phyloP scores from a whole-genome alignment of 2,329 filamentous ascomycete species.

The Calcarisporium arbuscula region DNA sequence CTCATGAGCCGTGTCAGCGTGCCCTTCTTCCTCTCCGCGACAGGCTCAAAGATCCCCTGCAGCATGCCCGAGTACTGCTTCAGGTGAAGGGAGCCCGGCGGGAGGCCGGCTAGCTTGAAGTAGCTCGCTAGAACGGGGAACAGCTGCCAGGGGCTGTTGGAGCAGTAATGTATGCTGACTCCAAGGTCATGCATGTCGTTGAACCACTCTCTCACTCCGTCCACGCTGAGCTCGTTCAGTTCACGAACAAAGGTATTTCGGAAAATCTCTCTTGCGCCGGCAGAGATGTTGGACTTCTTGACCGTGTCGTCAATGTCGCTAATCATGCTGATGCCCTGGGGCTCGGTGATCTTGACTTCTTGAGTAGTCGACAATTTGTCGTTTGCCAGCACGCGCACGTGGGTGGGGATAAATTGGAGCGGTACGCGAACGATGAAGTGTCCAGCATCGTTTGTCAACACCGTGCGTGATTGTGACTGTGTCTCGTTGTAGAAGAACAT shows the following conservation, averaged over 20 bases:
- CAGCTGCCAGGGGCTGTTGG: constrained; percentile 98
- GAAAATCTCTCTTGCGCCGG: constrained; percentile 88
- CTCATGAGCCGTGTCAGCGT: constrained; percentile 77
- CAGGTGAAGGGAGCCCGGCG: constrained; percentile 83
- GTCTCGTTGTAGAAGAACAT: constrained; percentile 91
- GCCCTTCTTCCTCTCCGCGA: constrained; percentile 87
- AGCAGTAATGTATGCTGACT: constrained; percentile 91
- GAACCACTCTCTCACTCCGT: constrained; percentile 91
- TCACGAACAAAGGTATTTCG: constrained; percentile 92
- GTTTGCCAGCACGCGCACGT: constrained; percentile 80
- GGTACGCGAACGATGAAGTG: constrained; percentile 79
- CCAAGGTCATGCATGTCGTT: constrained; percentile 67
- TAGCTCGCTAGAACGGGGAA: constrained; percentile 84
- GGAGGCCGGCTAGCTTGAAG: constrained; percentile 73
- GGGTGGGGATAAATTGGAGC: constrained; percentile 83
- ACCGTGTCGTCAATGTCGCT: constrained; percentile 98
- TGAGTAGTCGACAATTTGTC: constrained; percentile 79
- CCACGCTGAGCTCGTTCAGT: constrained; percentile 70
- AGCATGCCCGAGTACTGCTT: constrained; percentile 97
- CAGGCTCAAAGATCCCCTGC: constrained; percentile 95
- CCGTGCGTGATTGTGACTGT: constrained; percentile 74
- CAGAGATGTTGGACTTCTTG: constrained; percentile 86
- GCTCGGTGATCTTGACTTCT: constrained; percentile 69
- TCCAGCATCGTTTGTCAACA: constrained; percentile 79
- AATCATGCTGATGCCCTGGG: constrained; percentile 80